These are phyloP conservation scores for Butyriboletus appendiculatus DNA, from an alignment of 1,284 basidiomycete genomes.

Conservation along the genomic window DNA sequence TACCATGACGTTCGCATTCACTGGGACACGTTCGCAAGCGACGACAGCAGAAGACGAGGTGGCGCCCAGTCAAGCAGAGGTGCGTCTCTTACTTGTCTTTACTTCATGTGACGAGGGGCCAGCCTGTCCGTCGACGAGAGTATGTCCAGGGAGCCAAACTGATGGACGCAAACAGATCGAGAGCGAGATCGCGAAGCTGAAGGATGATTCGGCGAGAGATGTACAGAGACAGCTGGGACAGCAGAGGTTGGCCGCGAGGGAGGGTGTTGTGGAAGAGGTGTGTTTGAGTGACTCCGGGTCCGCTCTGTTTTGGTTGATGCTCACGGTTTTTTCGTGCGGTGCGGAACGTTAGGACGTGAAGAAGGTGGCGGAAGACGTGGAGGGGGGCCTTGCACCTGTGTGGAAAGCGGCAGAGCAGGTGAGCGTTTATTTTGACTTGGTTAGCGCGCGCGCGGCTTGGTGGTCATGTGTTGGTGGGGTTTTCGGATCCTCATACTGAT, in stretches of 20 bases:
- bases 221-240: constrained; percentile 23
- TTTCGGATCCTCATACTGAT: not conserved
- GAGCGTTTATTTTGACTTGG: not conserved
- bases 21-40: not conserved
- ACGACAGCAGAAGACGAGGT: not conserved
- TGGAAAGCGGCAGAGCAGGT: constrained; percentile 11
- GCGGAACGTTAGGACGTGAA: constrained; percentile 4
- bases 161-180: constrained; percentile 19
- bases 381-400: not conserved
- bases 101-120: not conserved
- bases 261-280: constrained; percentile 10
- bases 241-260: constrained; percentile 13
- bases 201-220: constrained; percentile 21
- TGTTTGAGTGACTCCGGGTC: not conserved
- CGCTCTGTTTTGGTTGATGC: not conserved
- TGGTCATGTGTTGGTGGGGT: not conserved
- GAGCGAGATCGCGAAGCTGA: constrained; percentile 21
- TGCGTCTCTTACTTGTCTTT: not conserved
- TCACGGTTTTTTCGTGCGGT: not conserved
- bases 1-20: constrained; percentile 4
- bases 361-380: not conserved
- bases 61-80: constrained; percentile 15
- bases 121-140: not conserved
- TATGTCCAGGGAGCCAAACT: not conserved
- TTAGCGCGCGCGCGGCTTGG: not conserved